Evolutionary conservation across 495 filamentous ascomycete species (phyloP).

Genomic region (Talaromyces thailandensis): DNA sequence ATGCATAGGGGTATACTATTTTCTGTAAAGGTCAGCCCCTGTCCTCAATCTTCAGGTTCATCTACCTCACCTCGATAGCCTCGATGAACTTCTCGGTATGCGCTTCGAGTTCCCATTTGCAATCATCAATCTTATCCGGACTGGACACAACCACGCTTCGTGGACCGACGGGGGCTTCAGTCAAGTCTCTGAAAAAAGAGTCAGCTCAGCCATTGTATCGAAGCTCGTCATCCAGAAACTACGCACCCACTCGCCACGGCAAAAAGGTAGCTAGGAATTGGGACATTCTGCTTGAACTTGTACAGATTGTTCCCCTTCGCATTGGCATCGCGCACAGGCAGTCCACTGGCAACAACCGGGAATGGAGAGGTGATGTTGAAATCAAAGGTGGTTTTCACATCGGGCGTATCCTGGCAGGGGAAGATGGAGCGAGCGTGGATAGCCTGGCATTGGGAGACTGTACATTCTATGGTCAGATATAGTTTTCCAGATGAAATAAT

Average conservation of each 20-base stretch:
- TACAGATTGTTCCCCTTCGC: slow-evolving; percentile 49
- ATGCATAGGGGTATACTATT: slow-evolving; percentile 79
- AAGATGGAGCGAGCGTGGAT: slow-evolving; percentile 90
- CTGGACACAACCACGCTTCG: slow-evolving; percentile 75
- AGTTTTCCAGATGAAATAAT: not conserved
- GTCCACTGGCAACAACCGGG: slow-evolving; percentile 80
- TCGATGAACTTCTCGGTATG: slow-evolving; percentile 88
- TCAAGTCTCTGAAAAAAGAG: slow-evolving; percentile 52
- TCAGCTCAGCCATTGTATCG: not conserved
- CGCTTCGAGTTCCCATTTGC: slow-evolving; percentile 81
- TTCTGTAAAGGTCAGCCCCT: slow-evolving; percentile 26
- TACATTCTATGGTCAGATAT: not conserved
- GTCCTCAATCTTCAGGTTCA: not conserved
- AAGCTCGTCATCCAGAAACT: not conserved
- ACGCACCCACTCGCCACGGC: slow-evolving; percentile 71
- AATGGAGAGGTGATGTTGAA: slow-evolving; percentile 83
- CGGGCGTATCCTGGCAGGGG: slow-evolving; percentile 94
- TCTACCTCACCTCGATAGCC: slow-evolving; percentile 56
- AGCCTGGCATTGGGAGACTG: slow-evolving; percentile 90
- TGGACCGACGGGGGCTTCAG: slow-evolving; percentile 73
- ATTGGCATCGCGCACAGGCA: slow-evolving; percentile 49
- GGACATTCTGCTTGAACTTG: slow-evolving; percentile 78
- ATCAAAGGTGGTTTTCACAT: slow-evolving; percentile 82
- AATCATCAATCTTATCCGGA: slow-evolving; percentile 73
- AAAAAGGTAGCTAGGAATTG: slow-evolving; percentile 91